Percentiles rank a stretch among this genome's conserved stretches.
Evolutionary conservation across 495 filamentous ascomycete species (phyloP).

Genomic region (Aeminium ludgeri): DNA sequence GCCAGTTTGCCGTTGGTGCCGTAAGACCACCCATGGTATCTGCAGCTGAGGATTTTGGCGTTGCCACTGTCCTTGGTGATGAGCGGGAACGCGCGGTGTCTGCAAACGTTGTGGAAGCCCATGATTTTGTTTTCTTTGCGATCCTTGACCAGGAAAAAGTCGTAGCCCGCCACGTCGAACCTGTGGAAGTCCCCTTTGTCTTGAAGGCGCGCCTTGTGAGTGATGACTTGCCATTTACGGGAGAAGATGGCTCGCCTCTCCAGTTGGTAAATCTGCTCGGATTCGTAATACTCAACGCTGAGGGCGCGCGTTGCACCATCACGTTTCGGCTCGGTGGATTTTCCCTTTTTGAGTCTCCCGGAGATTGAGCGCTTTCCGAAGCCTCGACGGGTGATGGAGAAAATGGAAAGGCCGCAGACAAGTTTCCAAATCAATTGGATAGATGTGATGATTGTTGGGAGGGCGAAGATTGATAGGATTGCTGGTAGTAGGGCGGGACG

Average conservation of each 20-base stretch:
- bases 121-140: conserved; percentile 32
- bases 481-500: too few species aligned
- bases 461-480: too few species aligned
- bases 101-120: conserved; percentile 43
- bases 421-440: too few species aligned
- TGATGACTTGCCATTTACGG: conserved; percentile 37
- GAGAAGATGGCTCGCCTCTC: conserved; percentile 39
- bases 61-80: conserved; percentile 33
- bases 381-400: too few species aligned
- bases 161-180: conserved; percentile 31
- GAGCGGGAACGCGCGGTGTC: conserved; percentile 41
- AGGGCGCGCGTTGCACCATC: conserved; percentile 22
- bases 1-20: conserved; percentile 37
- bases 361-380: too few species aligned
- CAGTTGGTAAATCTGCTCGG: conserved; percentile 34
- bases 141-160: conserved; percentile 34
- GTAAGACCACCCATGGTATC: conserved; percentile 50
- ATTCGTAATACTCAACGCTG: conserved; percentile 35
- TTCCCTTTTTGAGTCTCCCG: too few species aligned
- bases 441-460: too few species aligned
- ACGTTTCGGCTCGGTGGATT: background rate
- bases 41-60: conserved; percentile 36
- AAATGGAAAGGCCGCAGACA: too few species aligned
- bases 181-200: conserved; percentile 35
- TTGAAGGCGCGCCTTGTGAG: conserved; percentile 30